A percentile compares a stretch with the other conserved stretches of the same genome.
These are phyloP conservation scores for Suillus sp. DNA, from an alignment of 768 basidiomycete species.

Conservation along the genomic window DNA sequence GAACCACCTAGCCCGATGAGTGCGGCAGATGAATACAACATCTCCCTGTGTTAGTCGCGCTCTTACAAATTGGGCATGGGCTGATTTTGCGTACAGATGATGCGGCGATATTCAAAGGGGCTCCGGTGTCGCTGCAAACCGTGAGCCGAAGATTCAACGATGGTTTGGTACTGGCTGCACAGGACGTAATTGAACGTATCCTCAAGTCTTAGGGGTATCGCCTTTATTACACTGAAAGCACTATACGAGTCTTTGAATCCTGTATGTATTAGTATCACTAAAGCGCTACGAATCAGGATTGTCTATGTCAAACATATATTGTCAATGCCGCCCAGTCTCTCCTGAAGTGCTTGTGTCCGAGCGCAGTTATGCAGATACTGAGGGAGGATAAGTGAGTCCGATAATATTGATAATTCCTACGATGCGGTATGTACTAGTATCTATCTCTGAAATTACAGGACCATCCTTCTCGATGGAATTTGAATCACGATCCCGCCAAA, in stretches of 20 bases:
- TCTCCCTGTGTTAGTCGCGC: conserved; percentile 21
- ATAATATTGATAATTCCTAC: background rate
- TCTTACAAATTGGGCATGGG: background rate
- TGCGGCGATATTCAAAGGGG: conserved; percentile 17
- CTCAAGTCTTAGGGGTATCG: conserved; percentile 20
- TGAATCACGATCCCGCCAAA: conserved; percentile 36
- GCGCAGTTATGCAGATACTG: background rate
- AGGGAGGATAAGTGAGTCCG: background rate
- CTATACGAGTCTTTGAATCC: background rate
- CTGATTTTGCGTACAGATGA: conserved; percentile 25
- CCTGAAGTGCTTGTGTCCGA: background rate
- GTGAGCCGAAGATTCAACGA: conserved; percentile 29
- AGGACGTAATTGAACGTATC: conserved; percentile 28
- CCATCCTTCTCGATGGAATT: background rate
- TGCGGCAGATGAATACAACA: conserved; percentile 25
- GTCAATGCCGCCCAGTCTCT: background rate
- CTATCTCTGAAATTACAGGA: background rate
- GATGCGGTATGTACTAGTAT: background rate
- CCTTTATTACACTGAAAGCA: conserved; percentile 13
- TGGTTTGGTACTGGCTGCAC: conserved; percentile 29
- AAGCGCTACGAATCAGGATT: background rate
- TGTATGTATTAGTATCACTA: background rate
- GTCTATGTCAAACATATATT: background rate
- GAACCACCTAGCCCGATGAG: conserved; percentile 17
- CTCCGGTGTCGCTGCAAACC: conserved; percentile 27